Evolutionary conservation across 768 basidiomycete species (phyloP), one percentile per base, ranked within the genome.

Genomic region (Royoungia palumana): DNA sequence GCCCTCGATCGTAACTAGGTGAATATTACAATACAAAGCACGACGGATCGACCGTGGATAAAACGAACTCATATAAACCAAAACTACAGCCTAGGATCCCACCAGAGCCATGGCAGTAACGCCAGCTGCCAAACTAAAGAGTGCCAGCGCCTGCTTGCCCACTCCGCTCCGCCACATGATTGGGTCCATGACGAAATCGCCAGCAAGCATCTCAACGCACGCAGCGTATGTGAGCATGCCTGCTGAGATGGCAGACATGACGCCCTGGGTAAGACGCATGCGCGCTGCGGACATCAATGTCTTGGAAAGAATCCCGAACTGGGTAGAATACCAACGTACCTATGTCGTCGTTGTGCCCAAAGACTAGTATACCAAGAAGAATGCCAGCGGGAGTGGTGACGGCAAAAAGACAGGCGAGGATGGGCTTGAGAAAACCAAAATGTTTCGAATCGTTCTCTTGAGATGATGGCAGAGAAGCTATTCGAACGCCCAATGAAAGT

Each of bases 201-300:
- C 89, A 0, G 87, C 89, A 44, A 92, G 78, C 85, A 92, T 91
- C 74, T 91, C 89, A 7, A 91, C 87, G 10, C 83, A 87, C 11
- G 85, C 80, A 0, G 85, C 89, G 58, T 90, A 91, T 38, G 85
- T 89, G 41, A 92, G 76, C 84, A 91, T 82, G 4, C 89, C 88
- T 1, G 88, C 86, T 0, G 85, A 88, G 27, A 89, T 73, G n/a
- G 86, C 87, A 7, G 82, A 84, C 83, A 90, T 83, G 37, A 90
- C 60, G 19, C 89, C 89, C 61, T 87, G 83, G 1, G 75, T 74
- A 14, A 86, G 72, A 32, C 72, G 67, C 63, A 83, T 70, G n/a
- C 71, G 70, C 10, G 72, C 77, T 77, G 56, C 24, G 21, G 17
- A 13, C 5, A 8, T 12, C 2, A 35, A 24, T 20, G 2, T 12